Evolutionary conservation across 2,329 filamentous ascomycete genomes (phyloP), one percentile per base, ranked within the genome.

Genomic region (Elsinoe perseae): DNA sequence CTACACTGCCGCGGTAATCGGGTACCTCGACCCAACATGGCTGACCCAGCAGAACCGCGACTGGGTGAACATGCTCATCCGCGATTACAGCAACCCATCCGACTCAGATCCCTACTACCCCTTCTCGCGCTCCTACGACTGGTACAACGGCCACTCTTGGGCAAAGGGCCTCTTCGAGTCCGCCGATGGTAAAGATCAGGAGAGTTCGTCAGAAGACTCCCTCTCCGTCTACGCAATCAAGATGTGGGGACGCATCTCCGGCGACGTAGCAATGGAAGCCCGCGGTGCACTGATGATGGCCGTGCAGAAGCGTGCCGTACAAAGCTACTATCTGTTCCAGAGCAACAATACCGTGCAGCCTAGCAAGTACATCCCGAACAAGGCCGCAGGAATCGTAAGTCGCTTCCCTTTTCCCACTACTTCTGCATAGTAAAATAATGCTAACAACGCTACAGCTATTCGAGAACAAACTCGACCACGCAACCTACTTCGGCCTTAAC

Each of bases 91-190:
- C 44, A 95, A 95, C 70, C 84, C 90, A 0, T 84, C 81, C 62
- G 66, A 76, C 2, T 68, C 78, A 16, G 91, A 95, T 67, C 75
- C 78, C 25, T 82, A 82, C 63, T 97, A 95, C 70, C 91, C 92
- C 0, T 84, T 89, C 62, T 91, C 80, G 59, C 82, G 93, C 50
- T 82, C 77, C 57, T 97, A 96, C 66, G 93, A 97, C 71, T 96
- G 89, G 89, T 97, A 85, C 69, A 84, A 95, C 65, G 93, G 92
- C 1, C 93, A 97, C 76, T 90, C 86, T 58, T 96, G 92, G 89
- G 92, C 92, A 2, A 89, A 89, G 56, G 87, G 87, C 1, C 72
- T 92, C 4, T 87, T 82, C 64, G 80, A 86, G 60, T 77, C 80
- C 34, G 75, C 74, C 56, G 86, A 92, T 68, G 87, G 88, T 59